A percentile compares a stretch with the other conserved stretches of the same genome.
phyloP scores from a whole-genome alignment of 2,329 filamentous ascomycete genomes.

The Mariannaea elegans region DNA sequence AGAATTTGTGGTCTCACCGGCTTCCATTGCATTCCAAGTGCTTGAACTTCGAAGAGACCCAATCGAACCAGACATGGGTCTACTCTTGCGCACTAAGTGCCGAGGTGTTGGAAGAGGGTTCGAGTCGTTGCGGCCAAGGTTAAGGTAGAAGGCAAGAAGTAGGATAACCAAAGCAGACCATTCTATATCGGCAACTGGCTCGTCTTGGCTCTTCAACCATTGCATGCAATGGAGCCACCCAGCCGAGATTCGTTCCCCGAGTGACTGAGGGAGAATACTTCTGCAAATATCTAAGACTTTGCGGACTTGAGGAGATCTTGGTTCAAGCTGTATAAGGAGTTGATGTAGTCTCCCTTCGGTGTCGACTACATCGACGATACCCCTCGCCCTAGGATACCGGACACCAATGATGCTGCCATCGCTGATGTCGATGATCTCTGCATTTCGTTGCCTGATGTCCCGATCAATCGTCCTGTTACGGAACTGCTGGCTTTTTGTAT shows the following conservation, averaged over 20 bases:
- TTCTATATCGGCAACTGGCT: constrained; percentile 63
- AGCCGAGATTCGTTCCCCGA: constrained; percentile 69
- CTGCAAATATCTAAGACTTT: constrained; percentile 69
- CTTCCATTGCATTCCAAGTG: constrained; percentile 60
- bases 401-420: constrained; percentile 62
- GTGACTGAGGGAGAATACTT: constrained; percentile 68
- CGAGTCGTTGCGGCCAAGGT: constrained; percentile 57
- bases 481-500: constrained; percentile 67
- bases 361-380: constrained; percentile 73
- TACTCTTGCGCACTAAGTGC: constrained; percentile 43
- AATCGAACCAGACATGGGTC: constrained; percentile 48
- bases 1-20: constrained; percentile 57
- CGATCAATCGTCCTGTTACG: constrained; percentile 60
- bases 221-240: constrained; percentile 79
- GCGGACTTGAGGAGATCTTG: constrained; percentile 68
- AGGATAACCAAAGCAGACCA: constrained; percentile 75
- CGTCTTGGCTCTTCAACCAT: constrained; percentile 67
- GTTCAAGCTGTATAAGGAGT: constrained; percentile 72
- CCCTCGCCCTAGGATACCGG: constrained; percentile 65
- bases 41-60: constrained; percentile 48
- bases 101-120: constrained; percentile 37
- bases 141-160: constrained; percentile 70
- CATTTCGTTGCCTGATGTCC: constrained; percentile 58
- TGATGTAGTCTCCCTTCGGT: constrained; percentile 70
- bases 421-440: constrained; percentile 55